phyloP scores from a whole-genome alignment of 345 rosid genomes.

The Arabis hirsuta region DNA sequence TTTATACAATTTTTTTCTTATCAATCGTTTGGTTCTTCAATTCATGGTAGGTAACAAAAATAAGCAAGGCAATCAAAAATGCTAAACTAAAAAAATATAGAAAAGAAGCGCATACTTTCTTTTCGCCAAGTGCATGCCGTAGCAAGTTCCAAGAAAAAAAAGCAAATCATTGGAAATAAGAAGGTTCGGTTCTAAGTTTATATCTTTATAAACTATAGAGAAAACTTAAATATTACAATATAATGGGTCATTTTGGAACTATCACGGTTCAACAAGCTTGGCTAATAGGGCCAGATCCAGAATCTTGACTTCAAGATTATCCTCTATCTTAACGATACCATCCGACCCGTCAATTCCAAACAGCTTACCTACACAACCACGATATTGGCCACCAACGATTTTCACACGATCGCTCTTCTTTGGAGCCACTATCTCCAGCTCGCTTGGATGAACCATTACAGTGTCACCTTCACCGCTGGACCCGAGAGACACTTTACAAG shows the following conservation, averaged over 20 bases:
- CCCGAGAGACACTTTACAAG: constrained; percentile 73
- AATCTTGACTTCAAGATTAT: constrained; percentile 87
- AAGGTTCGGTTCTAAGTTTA: constrained; percentile 3
- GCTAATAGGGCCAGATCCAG: constrained; percentile 77
- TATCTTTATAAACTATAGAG: constrained; percentile 24
- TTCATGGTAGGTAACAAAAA: no score
- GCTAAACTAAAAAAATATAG: no score
- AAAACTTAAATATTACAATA: not conserved
- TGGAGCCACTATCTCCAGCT: constrained; percentile 72
- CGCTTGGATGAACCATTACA: constrained; percentile 51
- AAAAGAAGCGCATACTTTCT: no score
- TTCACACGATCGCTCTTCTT: constrained; percentile 82
- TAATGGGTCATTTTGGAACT: not conserved
- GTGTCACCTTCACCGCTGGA: constrained; percentile 64
- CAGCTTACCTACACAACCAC: constrained; percentile 84
- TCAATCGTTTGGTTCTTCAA: no score
- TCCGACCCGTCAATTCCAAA: constrained; percentile 93
- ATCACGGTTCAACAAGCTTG: constrained; percentile 50
- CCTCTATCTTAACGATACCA: constrained; percentile 86
- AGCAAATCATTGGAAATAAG: not conserved
- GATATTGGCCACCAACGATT: constrained; percentile 81
- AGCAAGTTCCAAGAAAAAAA: not conserved
- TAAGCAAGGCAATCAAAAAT: no score
- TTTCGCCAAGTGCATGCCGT: no score
- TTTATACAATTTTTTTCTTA: no score